Conservation (phyloP, 805 yeast species). For the Suhomyces sp. region DNA sequence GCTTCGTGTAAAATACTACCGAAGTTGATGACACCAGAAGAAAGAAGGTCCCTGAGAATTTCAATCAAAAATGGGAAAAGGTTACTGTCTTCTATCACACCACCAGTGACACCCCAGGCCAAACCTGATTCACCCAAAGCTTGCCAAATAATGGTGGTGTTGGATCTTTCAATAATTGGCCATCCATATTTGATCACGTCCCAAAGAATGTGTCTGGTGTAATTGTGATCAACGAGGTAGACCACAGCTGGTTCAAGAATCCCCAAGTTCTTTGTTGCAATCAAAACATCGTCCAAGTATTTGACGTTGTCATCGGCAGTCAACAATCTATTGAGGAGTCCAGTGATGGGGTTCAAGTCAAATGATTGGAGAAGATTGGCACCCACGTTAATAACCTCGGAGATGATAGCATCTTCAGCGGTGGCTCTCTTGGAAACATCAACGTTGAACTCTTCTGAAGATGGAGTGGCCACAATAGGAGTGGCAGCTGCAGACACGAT, state of each 20-base stretch:
- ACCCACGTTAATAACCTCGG: conserved; percentile 16
- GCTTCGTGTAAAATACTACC: conserved; percentile 13
- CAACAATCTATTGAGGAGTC: conserved; percentile 26
- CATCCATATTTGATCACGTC: conserved; percentile 17
- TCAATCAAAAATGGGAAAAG: conserved; percentile 24
- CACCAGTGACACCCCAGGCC: conserved; percentile 26
- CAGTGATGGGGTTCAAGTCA: conserved; percentile 28
- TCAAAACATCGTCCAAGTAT: conserved; percentile 23
- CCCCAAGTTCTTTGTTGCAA: conserved; percentile 21
- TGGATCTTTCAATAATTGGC: conserved; percentile 13
- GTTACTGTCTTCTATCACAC: conserved; percentile 19
- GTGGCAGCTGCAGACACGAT: conserved; percentile 8
- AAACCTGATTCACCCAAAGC: conserved; percentile 32
- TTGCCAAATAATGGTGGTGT: conserved; percentile 26
- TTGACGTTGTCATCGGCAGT: conserved; percentile 19
- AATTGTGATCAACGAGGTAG: conserved; percentile 23
- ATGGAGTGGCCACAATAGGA: conserved; percentile 10
- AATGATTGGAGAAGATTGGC: conserved; percentile 12
- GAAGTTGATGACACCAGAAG: conserved; percentile 17
- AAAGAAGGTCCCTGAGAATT: conserved; percentile 20
- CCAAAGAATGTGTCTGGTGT: conserved; percentile 19
- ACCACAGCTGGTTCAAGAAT: conserved; percentile 24
- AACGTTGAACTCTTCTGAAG: conserved; percentile 9
- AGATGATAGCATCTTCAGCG: neutral
- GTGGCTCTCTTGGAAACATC: conserved; percentile 9